Base-by-base conservation (phyloP, 305 asterid genomes). In the Fraxinus albicans region DNA sequence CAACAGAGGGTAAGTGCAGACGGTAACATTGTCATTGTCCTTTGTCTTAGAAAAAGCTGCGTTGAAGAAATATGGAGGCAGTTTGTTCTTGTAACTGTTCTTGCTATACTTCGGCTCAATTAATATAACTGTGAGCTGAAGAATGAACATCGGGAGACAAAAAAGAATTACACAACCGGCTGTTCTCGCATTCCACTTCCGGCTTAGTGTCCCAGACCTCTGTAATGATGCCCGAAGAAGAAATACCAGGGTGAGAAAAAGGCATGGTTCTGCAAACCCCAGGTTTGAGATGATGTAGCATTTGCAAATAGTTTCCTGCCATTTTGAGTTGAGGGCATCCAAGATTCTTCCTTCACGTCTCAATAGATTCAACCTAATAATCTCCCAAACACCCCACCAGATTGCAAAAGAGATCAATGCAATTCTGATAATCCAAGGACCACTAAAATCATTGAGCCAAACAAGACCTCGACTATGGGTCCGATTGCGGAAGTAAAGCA, bases 371-470 rank as follows among this genome's bases (percentile, higher is more conserved):
- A 93, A 85, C 42, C 98, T 90, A 72, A 91, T 63, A 72, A 94
- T 86, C 87, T 94, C 98, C 34, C 98, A 95, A 60, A 93, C 78
- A 83, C 97, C 95, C 98, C 95, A 94, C 95, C 93, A 93, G 80
- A 91, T 85, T 2, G 93, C 91, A 50, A 92, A 89, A 73, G 89
- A 87, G 85, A 90, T 90, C 77, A 85, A 89, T 6, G 88, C 42
- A 72, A 91, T 92, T 83, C 95, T 88, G 86, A 91, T 87, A 79
- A 93, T 87, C 98, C 97, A 93, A 84, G 98, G 98, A 83, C 97
- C 95, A 58, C 87, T 89, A 86, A 94, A 94, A 85, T 94, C 93
- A 83, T 88, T 88, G 50, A 93, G 94, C 83, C 84, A 92, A 76
- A 25, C 72, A 33, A 87, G 88, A 60, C 90, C 90, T 85, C 84